Evolutionary conservation across 2,329 filamentous ascomycete species (phyloP).

Genomic region (Curvularia hawaiiensis): DNA sequence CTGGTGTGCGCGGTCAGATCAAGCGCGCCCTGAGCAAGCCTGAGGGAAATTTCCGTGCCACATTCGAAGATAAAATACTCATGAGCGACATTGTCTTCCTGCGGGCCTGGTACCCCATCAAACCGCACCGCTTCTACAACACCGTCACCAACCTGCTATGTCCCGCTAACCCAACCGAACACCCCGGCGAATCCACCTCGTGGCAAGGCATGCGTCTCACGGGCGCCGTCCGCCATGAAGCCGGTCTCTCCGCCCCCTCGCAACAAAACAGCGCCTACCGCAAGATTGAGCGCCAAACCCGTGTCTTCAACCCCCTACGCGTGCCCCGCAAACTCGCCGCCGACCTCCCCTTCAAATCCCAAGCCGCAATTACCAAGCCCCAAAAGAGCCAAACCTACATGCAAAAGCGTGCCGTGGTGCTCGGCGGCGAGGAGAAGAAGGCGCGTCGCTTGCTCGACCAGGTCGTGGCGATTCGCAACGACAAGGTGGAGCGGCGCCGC

Average conservation of each 20-base stretch:
- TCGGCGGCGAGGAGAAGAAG: slow-evolving; percentile 81
- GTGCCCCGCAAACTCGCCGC: slow-evolving; percentile 82
- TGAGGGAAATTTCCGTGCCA: slow-evolving; percentile 94
- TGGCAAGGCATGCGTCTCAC: slow-evolving; percentile 96
- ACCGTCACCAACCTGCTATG: slow-evolving; percentile 91
- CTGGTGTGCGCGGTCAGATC: slow-evolving; percentile 94
- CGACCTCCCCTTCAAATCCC: slow-evolving; percentile 88
- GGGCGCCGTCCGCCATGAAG: slow-evolving; percentile 81
- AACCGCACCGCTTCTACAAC: slow-evolving; percentile 96
- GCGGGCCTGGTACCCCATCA: slow-evolving; percentile 94
- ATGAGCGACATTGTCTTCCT: slow-evolving; percentile 97
- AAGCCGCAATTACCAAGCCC: slow-evolving; percentile 81
- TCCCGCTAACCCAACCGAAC: slow-evolving; percentile 40
- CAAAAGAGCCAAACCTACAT: slow-evolving; percentile 85
- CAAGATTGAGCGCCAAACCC: slow-evolving; percentile 57
- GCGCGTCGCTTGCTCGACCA: slow-evolving; percentile 91
- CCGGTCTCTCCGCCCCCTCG: slow-evolving; percentile 76
- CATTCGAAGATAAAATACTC: slow-evolving; percentile 97
- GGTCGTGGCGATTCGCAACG: slow-evolving; percentile 86
- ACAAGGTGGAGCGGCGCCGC: slow-evolving; percentile 82
- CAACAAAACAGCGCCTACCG: slow-evolving; percentile 87
- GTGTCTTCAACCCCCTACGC: slow-evolving; percentile 64
- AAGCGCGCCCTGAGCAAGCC: slow-evolving; percentile 93
- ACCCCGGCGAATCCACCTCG: slow-evolving; percentile 46
- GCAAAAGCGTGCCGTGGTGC: slow-evolving; percentile 94